Base-by-base conservation (phyloP, 1,139 yeast genomes). In the Taphrina wiesneri region DNA sequence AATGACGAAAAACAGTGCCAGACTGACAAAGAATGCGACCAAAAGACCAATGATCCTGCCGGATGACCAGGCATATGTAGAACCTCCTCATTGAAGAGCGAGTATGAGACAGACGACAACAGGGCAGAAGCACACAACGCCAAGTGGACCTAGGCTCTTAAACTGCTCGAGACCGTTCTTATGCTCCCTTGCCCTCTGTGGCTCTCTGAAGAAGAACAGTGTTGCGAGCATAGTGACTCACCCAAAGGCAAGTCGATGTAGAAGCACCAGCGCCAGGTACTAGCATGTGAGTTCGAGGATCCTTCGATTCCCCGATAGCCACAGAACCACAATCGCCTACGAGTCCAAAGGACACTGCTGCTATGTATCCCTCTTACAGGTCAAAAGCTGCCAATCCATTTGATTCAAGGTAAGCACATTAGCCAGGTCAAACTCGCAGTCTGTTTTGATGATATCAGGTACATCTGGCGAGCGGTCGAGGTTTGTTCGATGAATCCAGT, bases 231-330 rank as follows among this genome's bases (percentile, higher is more conserved):
- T 74, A 0, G 88, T 86, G 2, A 81, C 69, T 0, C 90, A n/a
- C 89, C 88, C 61, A 87, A 77, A 2, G 91, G 90, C 67, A 87
- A 75, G 73, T 87, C 87, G 71, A 87, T 80, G 74, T 85, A 88
- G 74, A 87, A 88, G 71, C 90, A 85, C 91, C 92, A 87, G 74
- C 93, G 80, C 93, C 93, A 88, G 19, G 85, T 78, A 13, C 32
- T 25, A 30, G 28, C 13, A n/a, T 39, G 43, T 39, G 19, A 39
- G 17, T 39, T 7, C 9, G 36, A 32, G 28, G n/a, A 1, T 45
- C 17, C 26, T 9, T 15, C 49, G 28, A 45, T n/a, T 23, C 49
- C 17, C 43, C 43, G 2, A 19, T 7, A 15, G 3, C 2, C 17
- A 15, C 43, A 2, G 2, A 13, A 13, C n/a, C 43, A 2, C 15